Conservation (phyloP, 2,329 filamentous ascomycete genomes). For the Neoascochyta sp. region DNA sequence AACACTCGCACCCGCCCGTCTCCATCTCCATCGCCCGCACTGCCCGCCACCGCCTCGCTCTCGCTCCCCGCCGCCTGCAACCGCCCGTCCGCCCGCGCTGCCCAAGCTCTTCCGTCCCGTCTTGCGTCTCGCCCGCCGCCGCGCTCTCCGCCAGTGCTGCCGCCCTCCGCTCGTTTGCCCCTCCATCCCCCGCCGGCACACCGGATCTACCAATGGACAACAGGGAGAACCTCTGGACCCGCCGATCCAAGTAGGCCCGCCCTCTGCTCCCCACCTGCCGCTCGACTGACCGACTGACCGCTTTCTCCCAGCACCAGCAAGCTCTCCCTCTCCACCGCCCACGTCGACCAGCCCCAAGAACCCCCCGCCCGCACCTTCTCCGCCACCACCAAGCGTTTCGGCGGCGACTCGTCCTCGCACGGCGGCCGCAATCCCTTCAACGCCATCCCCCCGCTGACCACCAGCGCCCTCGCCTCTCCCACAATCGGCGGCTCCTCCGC, state of each 20-base stretch:
- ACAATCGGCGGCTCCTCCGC: conserved; percentile 76
- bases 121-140: no score
- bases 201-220: conserved; percentile 42
- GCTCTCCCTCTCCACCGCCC: conserved; percentile 79
- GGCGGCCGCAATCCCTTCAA: conserved; percentile 77
- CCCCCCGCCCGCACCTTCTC: conserved; percentile 60
- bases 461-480: conserved; percentile 65
- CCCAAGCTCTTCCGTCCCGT: no score
- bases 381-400: conserved; percentile 69
- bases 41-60: conserved; percentile 17
- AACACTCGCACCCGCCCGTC: no score
- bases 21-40: no score
- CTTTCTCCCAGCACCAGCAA: conserved; percentile 68
- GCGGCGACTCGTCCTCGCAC: conserved; percentile 68
- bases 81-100: conserved; percentile 37
- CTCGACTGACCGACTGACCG: conserved; percentile 33
- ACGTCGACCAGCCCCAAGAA: conserved; percentile 52
- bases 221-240: conserved; percentile 62
- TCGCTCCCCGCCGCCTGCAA: conserved; percentile 20
- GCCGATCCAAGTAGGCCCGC: conserved; percentile 70
- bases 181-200: no score
- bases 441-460: conserved; percentile 66
- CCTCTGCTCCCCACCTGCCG: conserved; percentile 13
- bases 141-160: no score
- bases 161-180: no score